phyloP scores from a whole-genome alignment of 805 yeast species.

The Saccharomycopsis amapae region DNA sequence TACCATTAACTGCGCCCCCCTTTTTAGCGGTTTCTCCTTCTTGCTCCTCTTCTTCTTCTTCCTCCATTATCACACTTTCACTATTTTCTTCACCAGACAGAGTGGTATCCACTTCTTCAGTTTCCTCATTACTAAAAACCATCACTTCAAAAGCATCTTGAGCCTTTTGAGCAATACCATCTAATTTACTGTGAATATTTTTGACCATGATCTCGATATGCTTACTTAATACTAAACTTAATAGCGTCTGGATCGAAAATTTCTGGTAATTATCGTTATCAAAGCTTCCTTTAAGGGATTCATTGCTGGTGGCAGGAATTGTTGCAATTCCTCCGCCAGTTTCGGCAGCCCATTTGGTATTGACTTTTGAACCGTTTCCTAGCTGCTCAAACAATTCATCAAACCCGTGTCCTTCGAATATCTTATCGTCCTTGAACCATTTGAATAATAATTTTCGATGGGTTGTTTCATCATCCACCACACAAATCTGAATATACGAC shows the following conservation, averaged over 20 bases:
- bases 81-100: background rate
- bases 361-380: slow-evolving; percentile 3
- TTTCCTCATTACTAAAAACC: background rate
- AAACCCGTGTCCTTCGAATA: slow-evolving; percentile 10
- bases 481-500: slow-evolving; percentile 12
- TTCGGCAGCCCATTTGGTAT: background rate
- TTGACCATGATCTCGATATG: slow-evolving; percentile 15
- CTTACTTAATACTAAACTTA: slow-evolving; percentile 14
- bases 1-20: no score
- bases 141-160: background rate
- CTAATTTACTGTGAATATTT: slow-evolving; percentile 7
- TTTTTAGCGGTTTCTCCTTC: no score
- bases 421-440: slow-evolving; percentile 19
- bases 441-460: slow-evolving; percentile 10
- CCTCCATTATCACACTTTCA: slow-evolving; percentile 5
- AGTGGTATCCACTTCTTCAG: background rate
- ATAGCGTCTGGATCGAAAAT: slow-evolving; percentile 17
- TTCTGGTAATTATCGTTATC: background rate
- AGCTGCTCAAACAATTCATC: slow-evolving; percentile 8
- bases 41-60: slow-evolving; percentile 3
- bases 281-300: background rate
- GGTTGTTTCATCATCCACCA: slow-evolving; percentile 2
- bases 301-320: background rate
- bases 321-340: background rate
- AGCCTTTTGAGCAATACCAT: background rate